These are phyloP conservation scores for Talaromyces sp. DNA, from an alignment of 2,329 filamentous ascomycete species.

Conservation along the genomic window DNA sequence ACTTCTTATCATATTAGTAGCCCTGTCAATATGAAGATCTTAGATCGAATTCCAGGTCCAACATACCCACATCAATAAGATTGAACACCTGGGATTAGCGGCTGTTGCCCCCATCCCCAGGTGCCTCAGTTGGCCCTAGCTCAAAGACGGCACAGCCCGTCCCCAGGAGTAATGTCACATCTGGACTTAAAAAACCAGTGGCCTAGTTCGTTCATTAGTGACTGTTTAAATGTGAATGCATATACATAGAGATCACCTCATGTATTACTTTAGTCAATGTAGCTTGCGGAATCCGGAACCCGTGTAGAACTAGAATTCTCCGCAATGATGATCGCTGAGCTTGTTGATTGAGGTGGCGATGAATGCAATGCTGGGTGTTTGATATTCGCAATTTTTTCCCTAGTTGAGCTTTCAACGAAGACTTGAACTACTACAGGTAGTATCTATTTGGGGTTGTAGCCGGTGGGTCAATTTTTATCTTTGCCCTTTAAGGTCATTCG, in stretches of 20 bases:
- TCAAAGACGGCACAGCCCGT: not conserved
- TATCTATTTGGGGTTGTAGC: not conserved
- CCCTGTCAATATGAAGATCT: not conserved
- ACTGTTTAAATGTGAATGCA: not conserved
- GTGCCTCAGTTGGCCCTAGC: not conserved
- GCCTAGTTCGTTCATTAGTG: not conserved
- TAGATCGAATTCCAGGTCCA: not conserved
- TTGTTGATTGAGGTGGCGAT: not conserved
- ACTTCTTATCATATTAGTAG: not conserved
- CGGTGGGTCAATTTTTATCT: not conserved
- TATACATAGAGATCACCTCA: not conserved
- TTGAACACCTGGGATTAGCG: not conserved
- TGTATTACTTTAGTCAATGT: not conserved
- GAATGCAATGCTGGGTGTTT: not conserved
- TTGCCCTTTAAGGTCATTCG: not conserved
- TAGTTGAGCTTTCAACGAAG: not conserved
- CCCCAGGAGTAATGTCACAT: not conserved
- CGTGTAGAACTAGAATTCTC: not conserved
- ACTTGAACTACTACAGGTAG: not conserved
- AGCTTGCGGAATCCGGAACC: not conserved
- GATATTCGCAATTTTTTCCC: not conserved
- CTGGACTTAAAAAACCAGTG: not conserved
- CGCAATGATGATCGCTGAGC: not conserved
- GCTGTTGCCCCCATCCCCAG: not conserved
- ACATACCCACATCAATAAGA: not conserved